These are phyloP conservation scores for Butyriboletus appendiculatus DNA, from an alignment of 1,284 basidiomycete genomes.

Conservation along the genomic window DNA sequence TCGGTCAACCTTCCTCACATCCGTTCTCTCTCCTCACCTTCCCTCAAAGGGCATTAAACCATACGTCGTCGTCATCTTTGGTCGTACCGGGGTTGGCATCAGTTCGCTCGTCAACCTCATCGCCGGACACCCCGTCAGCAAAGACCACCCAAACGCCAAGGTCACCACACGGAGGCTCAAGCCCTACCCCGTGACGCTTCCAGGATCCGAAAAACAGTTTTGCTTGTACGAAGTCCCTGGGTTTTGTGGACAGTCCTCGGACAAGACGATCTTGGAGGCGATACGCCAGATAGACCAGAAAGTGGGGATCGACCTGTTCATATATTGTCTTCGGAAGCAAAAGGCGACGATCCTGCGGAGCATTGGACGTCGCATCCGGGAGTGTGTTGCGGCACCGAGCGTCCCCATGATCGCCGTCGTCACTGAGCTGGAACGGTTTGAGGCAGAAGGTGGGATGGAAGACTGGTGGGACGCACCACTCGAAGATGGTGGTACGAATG, in stretches of 20 bases:
- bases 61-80: constrained; percentile 28
- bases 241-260: constrained; percentile 9
- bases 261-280: constrained; percentile 13
- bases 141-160: constrained; percentile 13
- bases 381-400: background rate
- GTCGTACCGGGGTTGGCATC: constrained; percentile 28
- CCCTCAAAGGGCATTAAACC: constrained; percentile 7
- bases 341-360: constrained; percentile 18
- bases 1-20: background rate
- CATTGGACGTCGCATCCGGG: constrained; percentile 11
- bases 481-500: constrained; percentile 15
- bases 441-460: constrained; percentile 23
- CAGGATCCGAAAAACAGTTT: constrained; percentile 3
- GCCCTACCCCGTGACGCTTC: background rate
- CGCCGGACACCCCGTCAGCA: constrained; percentile 17
- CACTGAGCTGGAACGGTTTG: constrained; percentile 30
- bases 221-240: constrained; percentile 25
- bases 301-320: constrained; percentile 21
- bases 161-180: background rate
- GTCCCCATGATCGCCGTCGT: constrained; percentile 31
- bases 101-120: constrained; percentile 32
- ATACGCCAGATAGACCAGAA: constrained; percentile 18
- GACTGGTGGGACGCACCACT: constrained; percentile 26
- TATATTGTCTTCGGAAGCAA: constrained; percentile 27
- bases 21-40: background rate